phyloP scores from a whole-genome alignment of 805 yeast species.

The Metschnikowia amazonensis region DNA sequence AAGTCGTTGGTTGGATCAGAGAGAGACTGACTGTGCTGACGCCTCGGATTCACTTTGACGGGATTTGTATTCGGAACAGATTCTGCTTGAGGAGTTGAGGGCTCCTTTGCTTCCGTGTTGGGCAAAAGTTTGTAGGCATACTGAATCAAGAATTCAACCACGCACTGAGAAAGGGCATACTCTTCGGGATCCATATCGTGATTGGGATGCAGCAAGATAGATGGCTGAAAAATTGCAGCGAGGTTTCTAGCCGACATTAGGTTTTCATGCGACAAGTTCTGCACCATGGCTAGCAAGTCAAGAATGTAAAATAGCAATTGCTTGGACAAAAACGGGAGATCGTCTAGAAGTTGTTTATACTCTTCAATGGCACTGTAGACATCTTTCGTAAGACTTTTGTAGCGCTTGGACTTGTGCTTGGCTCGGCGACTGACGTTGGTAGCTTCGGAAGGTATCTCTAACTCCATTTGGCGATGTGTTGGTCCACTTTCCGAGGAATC shows the following conservation, averaged over 20 bases:
- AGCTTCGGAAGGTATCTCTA: neutral
- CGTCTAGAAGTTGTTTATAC: slow-evolving; percentile 64
- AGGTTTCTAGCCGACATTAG: slow-evolving; percentile 90
- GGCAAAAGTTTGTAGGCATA: slow-evolving; percentile 78
- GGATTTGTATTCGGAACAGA: neutral
- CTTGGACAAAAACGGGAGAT: slow-evolving; percentile 71
- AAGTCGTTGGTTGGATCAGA: slow-evolving; percentile 29
- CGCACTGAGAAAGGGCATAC: slow-evolving; percentile 80
- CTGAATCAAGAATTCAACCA: slow-evolving; percentile 83
- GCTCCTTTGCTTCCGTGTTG: slow-evolving; percentile 22
- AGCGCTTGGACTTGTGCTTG: slow-evolving; percentile 38
- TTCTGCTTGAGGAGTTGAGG: slow-evolving; percentile 13
- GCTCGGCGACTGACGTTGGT: slow-evolving; percentile 1
- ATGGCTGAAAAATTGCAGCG: slow-evolving; percentile 96
- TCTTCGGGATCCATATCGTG: slow-evolving; percentile 93
- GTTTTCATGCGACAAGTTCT: slow-evolving; percentile 70
- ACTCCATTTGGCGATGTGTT: neutral
- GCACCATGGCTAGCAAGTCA: slow-evolving; percentile 82
- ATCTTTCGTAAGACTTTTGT: slow-evolving; percentile 59
- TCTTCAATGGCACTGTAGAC: slow-evolving; percentile 65
- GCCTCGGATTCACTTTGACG: slow-evolving; percentile 10
- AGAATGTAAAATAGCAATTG: slow-evolving; percentile 82
- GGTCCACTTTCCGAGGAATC: neutral
- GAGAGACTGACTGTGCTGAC: slow-evolving; percentile 36
- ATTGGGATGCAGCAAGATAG: slow-evolving; percentile 86